phyloP scores from a whole-genome alignment of 805 yeast genomes.

The Cyberlindnera nakhonratchasimensis region DNA sequence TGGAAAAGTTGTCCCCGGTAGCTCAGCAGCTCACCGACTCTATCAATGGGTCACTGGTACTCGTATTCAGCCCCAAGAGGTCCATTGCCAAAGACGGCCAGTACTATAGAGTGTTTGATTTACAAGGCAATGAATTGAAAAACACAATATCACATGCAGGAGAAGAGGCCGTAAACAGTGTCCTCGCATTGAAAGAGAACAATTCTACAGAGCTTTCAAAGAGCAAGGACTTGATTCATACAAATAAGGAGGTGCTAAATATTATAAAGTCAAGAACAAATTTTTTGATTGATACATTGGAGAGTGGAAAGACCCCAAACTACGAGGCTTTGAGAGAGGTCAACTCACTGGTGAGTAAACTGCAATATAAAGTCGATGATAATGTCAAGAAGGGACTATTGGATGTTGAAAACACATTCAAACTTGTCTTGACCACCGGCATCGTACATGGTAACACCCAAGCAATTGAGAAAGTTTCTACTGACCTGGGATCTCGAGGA shows the following conservation, averaged over 20 bases:
- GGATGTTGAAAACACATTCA: conserved; percentile 25
- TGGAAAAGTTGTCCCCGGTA: not conserved
- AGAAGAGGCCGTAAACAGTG: conserved; percentile 16
- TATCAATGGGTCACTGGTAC: conserved; percentile 2
- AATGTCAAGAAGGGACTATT: conserved; percentile 15
- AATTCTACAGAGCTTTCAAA: conserved; percentile 7
- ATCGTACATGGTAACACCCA: conserved; percentile 16
- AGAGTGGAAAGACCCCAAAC: not conserved
- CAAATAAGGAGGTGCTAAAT: conserved; percentile 9
- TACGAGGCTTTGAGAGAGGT: conserved; percentile 16
- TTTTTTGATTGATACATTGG: conserved; percentile 2
- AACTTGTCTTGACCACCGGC: conserved; percentile 19
- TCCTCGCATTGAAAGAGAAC: conserved; percentile 8
- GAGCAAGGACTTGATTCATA: conserved; percentile 11
- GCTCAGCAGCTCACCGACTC: not conserved
- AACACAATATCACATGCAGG: conserved; percentile 4
- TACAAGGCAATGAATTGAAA: conserved; percentile 5
- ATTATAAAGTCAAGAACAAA: conserved; percentile 6
- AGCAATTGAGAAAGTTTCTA: conserved; percentile 6
- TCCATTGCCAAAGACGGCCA: conserved; percentile 12
- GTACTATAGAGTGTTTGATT: conserved; percentile 9
- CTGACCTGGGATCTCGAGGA: not conserved
- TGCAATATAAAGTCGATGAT: conserved; percentile 21
- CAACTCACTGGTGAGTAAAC: conserved; percentile 21
- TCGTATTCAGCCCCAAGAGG: conserved; percentile 11